Conservation (phyloP, 2,329 filamentous ascomycete genomes). For the Calcarisporium arbuscula region DNA sequence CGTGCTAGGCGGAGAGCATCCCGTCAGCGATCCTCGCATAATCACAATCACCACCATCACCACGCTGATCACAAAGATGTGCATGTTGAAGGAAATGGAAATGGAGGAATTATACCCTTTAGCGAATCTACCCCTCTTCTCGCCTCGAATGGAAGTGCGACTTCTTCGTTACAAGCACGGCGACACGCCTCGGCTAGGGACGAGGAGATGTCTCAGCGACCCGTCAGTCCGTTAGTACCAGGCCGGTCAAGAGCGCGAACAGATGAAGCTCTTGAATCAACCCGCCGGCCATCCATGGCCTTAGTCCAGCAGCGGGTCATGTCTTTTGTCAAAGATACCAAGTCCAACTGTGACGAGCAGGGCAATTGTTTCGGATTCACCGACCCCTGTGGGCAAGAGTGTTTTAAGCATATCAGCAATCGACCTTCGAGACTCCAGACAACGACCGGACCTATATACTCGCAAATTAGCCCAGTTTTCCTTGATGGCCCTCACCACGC, state of each 20-base stretch:
- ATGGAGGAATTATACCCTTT: slow-evolving; percentile 11
- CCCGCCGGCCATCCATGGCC: slow-evolving; percentile 48
- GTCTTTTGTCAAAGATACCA: slow-evolving; percentile 61
- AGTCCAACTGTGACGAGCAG: slow-evolving; percentile 53
- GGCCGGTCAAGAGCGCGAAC: slow-evolving; percentile 19
- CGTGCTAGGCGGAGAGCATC: slow-evolving; percentile 24
- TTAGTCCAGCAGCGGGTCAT: slow-evolving; percentile 50
- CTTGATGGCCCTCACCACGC: slow-evolving; percentile 18
- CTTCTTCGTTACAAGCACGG: slow-evolving; percentile 18
- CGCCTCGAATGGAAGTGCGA: slow-evolving; percentile 20
- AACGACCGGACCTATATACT: slow-evolving; percentile 29
- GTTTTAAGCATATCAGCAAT: slow-evolving; percentile 47
- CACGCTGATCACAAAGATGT: too few species aligned
- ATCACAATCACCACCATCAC: too few species aligned
- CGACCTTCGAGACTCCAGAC: slow-evolving; percentile 34
- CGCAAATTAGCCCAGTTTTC: slow-evolving; percentile 19
- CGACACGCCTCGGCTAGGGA: slow-evolving; percentile 20
- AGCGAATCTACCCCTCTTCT: slow-evolving; percentile 47
- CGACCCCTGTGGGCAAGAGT: slow-evolving; percentile 60
- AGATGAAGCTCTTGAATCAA: slow-evolving; percentile 19
- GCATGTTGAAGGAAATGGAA: slow-evolving; percentile 15
- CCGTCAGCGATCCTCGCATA: slow-evolving; percentile 17
- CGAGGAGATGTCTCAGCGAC: slow-evolving; percentile 21
- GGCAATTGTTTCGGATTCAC: slow-evolving; percentile 59
- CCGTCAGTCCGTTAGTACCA: slow-evolving; percentile 15